A percentile compares a stretch with the other conserved stretches of the same genome.
Evolutionary conservation across 352 stramenopile genomes (phyloP).

Genomic region (Phytophthora parvispora): DNA sequence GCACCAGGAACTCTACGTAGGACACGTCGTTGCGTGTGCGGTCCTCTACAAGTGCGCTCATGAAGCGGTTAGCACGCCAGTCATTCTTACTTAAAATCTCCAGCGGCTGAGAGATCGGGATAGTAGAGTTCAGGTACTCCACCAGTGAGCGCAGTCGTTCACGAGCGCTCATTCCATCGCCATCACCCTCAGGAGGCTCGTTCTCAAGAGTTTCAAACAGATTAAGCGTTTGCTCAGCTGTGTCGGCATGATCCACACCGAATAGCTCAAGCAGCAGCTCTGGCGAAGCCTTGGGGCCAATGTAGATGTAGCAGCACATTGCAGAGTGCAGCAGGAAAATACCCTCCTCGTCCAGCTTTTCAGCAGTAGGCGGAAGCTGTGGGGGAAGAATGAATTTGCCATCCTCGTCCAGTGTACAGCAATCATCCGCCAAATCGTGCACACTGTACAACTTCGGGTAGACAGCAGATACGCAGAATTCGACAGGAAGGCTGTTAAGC

Average conservation of each 20-base stretch:
- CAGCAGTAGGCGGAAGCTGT: slow-evolving; percentile 82
- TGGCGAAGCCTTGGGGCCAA: slow-evolving; percentile 74
- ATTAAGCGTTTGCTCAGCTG: slow-evolving; percentile 72
- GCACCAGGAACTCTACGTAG: slow-evolving; percentile 92
- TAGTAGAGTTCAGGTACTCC: slow-evolving; percentile 85
- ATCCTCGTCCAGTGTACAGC: slow-evolving; percentile 83
- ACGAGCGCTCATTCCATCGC: slow-evolving; percentile 61
- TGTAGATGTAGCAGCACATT: slow-evolving; percentile 92
- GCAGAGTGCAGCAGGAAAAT: slow-evolving; percentile 91
- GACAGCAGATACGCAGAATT: slow-evolving; percentile 88
- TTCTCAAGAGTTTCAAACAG: slow-evolving; percentile 75
- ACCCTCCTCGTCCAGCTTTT: slow-evolving; percentile 88
- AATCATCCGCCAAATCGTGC: slow-evolving; percentile 87
- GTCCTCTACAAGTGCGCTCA: slow-evolving; percentile 90
- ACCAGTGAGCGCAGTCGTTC: slow-evolving; percentile 77
- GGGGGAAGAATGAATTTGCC: slow-evolving; percentile 82
- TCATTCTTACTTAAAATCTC: slow-evolving; percentile 90
- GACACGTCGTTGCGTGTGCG: slow-evolving; percentile 88
- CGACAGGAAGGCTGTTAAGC: slow-evolving; percentile 82
- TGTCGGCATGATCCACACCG: slow-evolving; percentile 84
- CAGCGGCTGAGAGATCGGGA: slow-evolving; percentile 85
- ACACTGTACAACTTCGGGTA: slow-evolving; percentile 92
- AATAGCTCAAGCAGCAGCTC: slow-evolving; percentile 89
- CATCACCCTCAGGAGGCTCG: slow-evolving; percentile 38
- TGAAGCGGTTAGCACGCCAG: slow-evolving; percentile 87